Evolutionary conservation across 495 filamentous ascomycete genomes (phyloP).

Genomic region (Talaromyces thailandensis): DNA sequence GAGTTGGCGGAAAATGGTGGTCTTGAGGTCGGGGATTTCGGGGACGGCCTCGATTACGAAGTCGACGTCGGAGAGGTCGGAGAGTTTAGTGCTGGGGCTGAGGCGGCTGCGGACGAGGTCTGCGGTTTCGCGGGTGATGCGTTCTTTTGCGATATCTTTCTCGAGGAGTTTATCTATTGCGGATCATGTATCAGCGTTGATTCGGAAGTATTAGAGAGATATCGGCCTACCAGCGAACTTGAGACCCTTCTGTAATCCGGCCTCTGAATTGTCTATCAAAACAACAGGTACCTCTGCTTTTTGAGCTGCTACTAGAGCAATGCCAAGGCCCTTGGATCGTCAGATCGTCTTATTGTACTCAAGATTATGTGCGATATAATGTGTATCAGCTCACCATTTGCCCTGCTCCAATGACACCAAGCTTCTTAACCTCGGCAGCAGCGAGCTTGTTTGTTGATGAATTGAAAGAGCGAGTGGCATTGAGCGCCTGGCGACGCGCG

Average conservation of each 20-base stretch:
- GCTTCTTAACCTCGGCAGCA: conserved; percentile 70
- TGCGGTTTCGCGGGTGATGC: conserved; percentile 70
- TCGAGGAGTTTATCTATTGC: conserved; percentile 77
- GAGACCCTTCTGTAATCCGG: conserved; percentile 83
- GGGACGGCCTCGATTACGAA: conserved; percentile 98
- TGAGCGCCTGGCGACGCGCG: conserved; percentile 21
- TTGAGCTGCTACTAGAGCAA: conserved; percentile 87
- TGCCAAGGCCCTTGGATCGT: conserved; percentile 73
- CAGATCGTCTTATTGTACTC: background rate
- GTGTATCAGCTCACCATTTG: conserved; percentile 65
- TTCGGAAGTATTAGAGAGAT: background rate
- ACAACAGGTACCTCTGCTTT: conserved; percentile 79
- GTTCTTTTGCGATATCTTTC: conserved; percentile 81
- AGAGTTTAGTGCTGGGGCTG: conserved; percentile 59
- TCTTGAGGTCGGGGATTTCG: conserved; percentile 83
- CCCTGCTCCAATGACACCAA: conserved; percentile 91
- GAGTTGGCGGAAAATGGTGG: conserved; percentile 75
- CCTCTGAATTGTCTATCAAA: conserved; percentile 75
- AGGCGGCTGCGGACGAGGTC: conserved; percentile 61
- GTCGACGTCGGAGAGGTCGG: conserved; percentile 76
- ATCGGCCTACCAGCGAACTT: conserved; percentile 67
- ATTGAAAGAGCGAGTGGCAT: conserved; percentile 33
- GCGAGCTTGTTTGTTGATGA: conserved; percentile 20
- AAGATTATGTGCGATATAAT: background rate
- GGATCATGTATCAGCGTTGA: background rate